Evolutionary conservation across 768 basidiomycete genomes (phyloP), one percentile per base, ranked within the genome.

Genomic region (Grammothele lineata): DNA sequence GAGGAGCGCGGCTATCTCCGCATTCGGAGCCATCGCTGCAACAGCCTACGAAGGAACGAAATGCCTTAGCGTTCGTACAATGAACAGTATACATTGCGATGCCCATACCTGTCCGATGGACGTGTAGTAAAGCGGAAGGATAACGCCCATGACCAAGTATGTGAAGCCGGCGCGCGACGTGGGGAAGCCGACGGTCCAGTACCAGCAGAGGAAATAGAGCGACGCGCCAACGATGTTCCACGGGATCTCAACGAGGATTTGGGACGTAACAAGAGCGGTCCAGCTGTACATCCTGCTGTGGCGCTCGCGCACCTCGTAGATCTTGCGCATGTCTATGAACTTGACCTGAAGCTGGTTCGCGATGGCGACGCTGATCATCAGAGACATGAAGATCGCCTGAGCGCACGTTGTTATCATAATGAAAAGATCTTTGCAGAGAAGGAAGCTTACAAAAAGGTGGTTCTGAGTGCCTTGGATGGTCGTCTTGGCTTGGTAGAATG

Each of bases 161-260:
- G 68, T 64, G 57, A 64, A 75, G 3, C 66, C 71, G 1, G 63
- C 70, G 24, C 72, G 67, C 37, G 61, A 56, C 12, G 59, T 55
- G 5, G 61, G 57, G 52, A 66, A 69, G 4, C 71, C 72, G 40
- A 75, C 68, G 7, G 71, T 65, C 70, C 70, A 77, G 55, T 70
- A 77, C 74, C 74, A 79, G 59, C 71, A 71, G 38, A 70, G 34
- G 59, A 71, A 77, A 58, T 70, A 70, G 17, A 77, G 5, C 8
- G 70, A 63, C 0, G 69, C 66, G 7, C 60, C 61, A 33, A 69
- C 14, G 17, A 73, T 68, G 48, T 75, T 75, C 61, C 72, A 69
- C 14, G 73, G 73, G 1, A 73, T 36, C 57, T 76, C 75, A 25
- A 66, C 64, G 30, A 70, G 47, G 39, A 68, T 54, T 49, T 68